Evolutionary conservation across 1,139 yeast species (phyloP).

Genomic region (Nakaseomyces bracarensis): DNA sequence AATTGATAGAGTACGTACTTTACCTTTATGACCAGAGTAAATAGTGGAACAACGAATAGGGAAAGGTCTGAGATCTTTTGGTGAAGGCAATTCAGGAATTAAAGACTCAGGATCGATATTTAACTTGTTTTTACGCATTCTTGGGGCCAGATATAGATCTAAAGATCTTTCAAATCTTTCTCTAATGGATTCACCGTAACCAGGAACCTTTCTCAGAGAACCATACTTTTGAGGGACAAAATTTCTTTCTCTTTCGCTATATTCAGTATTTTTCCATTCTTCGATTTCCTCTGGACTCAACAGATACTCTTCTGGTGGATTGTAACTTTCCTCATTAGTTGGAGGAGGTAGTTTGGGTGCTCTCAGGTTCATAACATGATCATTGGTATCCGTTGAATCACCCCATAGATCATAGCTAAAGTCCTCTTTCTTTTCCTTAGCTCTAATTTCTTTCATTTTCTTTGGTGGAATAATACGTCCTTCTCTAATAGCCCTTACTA

Average conservation of each 20-base stretch:
- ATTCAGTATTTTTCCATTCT: slow-evolving; percentile 64
- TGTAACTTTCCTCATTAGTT: slow-evolving; percentile 90
- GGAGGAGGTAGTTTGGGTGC: slow-evolving; percentile 97
- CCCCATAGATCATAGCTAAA: slow-evolving; percentile 80
- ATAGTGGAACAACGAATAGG: slow-evolving; percentile 85
- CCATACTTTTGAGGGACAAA: slow-evolving; percentile 76
- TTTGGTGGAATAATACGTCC: slow-evolving; percentile 81
- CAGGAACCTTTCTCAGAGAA: slow-evolving; percentile 87
- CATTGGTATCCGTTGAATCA: slow-evolving; percentile 46
- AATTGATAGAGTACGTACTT: slow-evolving; percentile 71
- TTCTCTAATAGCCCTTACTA: slow-evolving; percentile 91
- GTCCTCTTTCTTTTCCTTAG: slow-evolving; percentile 43
- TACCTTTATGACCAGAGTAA: slow-evolving; percentile 75
- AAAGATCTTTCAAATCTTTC: slow-evolving; percentile 91
- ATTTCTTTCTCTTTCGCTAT: slow-evolving; percentile 69
- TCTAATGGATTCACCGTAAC: slow-evolving; percentile 74
- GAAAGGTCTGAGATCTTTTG: slow-evolving; percentile 95
- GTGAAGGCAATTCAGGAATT: slow-evolving; percentile 94
- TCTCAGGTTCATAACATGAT: slow-evolving; percentile 82
- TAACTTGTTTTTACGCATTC: slow-evolving; percentile 84
- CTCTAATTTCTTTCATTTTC: slow-evolving; percentile 45
- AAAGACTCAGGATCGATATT: slow-evolving; percentile 94
- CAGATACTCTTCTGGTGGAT: slow-evolving; percentile 94
- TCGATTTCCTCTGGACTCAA: slow-evolving; percentile 69
- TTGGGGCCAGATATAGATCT: slow-evolving; percentile 91